Base-by-base conservation (phyloP, 1,284 basidiomycete genomes). In the Trichosporon asahii region DNA sequence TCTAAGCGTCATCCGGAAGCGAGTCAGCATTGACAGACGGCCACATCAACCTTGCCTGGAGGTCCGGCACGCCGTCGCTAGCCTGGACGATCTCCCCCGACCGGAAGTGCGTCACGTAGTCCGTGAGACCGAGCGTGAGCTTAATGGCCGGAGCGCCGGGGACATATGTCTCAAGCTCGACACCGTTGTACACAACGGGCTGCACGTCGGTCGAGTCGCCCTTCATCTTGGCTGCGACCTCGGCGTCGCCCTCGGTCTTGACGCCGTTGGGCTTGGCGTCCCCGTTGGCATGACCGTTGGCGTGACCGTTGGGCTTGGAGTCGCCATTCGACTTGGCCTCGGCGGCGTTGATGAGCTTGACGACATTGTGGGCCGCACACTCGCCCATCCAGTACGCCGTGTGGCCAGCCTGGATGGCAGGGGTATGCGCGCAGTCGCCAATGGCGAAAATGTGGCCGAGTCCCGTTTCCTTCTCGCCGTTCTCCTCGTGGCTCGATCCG, bases 101-200 rank as follows among this genome's bases (percentile, higher is more conserved):
- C 9, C 35, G 83, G 64, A 85, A 83, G 69, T 87, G 84, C 68
- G 86, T 87, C 46, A 87, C 85, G 31, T 82, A 82, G 69, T 85
- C 83, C 23, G 76, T 84, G 71, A 90, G 77, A 2, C 90, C 90
- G 29, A 91, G 85, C 0, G 90, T 88, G 15, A 92, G 85, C 80
- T 91, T 91, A 85, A 91, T 91, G 64, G 86, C 88, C 4, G 89
- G 89, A 18, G 85, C 78, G 7, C 86, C 85, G 14, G 87, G 87
- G 9, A 76, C 83, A 79, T 91, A 91, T 14, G 80, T 78, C 72
- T 89, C 88, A 33, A 93, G 77, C 65, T 66, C 73, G 35, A 73
- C 73, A 14, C 66, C 75, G 60, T 77, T 70, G 73, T 63, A 65
- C 12, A 65, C 55, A 11, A 76, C 77, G 33, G 72, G 70, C 60